A percentile compares a stretch with the other conserved stretches of the same genome.
Conservation (phyloP, 140 eudicot species). For the Oenanthe javanica region DNA sequence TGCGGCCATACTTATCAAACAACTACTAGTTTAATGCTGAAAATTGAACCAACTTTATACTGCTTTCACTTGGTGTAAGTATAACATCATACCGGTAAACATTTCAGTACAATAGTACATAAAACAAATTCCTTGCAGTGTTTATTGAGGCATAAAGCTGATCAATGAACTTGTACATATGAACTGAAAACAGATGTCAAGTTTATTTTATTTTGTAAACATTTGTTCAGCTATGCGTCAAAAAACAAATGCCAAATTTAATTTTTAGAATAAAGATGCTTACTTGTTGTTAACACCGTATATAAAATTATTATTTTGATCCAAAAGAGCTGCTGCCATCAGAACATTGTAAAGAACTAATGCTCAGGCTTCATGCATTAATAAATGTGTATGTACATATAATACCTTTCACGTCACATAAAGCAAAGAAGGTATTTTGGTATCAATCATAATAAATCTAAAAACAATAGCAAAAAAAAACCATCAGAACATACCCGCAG, state of each 20-base stretch:
- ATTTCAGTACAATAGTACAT: not conserved
- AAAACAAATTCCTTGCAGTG: not conserved
- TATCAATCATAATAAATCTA: not conserved
- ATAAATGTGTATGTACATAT: not conserved
- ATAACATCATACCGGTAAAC: not conserved
- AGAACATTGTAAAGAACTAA: not conserved
- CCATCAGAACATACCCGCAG: constrained; percentile 49
- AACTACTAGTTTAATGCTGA: not conserved
- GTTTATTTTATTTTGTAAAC: not conserved
- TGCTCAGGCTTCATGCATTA: not conserved
- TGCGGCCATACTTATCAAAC: not conserved
- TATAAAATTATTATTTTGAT: not conserved
- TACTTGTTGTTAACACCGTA: not conserved
- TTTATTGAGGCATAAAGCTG: not conserved
- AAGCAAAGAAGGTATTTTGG: not conserved
- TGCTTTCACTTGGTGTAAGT: not conserved
- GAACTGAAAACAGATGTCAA: not conserved
- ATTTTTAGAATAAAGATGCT: not conserved
- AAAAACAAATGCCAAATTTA: not conserved
- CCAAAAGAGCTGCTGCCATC: not conserved
- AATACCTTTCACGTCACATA: not conserved
- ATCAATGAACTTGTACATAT: not conserved
- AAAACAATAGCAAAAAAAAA: not conserved
- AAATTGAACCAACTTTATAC: not conserved
- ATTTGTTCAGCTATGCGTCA: not conserved